Evolutionary conservation across 805 yeast genomes (phyloP).

Genomic region (Candida nitratophila): DNA sequence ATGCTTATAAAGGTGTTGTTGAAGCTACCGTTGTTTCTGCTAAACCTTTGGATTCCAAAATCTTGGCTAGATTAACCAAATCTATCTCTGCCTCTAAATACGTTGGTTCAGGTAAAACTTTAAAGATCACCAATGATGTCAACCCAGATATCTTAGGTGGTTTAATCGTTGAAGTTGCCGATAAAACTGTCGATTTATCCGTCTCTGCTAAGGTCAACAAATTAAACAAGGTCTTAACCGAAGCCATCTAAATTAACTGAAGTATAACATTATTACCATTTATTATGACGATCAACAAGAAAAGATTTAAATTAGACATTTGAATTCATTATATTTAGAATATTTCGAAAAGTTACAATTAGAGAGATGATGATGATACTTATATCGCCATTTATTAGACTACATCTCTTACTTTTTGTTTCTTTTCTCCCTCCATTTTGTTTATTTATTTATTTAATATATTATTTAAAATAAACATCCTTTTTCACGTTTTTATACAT

Average conservation of each 20-base stretch:
- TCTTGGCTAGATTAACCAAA: constrained; percentile 68
- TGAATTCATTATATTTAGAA: not conserved
- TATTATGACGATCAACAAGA: not conserved
- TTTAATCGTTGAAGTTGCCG: constrained; percentile 91
- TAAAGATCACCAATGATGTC: constrained; percentile 75
- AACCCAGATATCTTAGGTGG: constrained; percentile 95
- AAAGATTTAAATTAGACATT: not conserved
- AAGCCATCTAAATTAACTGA: constrained; percentile 55
- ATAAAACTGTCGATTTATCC: constrained; percentile 92
- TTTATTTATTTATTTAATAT: no score
- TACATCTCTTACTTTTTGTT: no score
- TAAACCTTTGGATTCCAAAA: constrained; percentile 73
- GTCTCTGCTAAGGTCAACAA: constrained; percentile 77
- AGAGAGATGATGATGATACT: no score
- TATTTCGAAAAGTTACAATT: no score
- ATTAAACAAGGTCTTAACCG: constrained; percentile 82
- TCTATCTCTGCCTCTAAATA: constrained; percentile 71
- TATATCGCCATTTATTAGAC: no score
- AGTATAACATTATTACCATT: not conserved
- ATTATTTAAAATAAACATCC: no score
- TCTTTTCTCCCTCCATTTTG: no score
- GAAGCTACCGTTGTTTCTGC: constrained; percentile 92
- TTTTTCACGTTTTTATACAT: no score
- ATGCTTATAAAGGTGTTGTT: constrained; percentile 86
- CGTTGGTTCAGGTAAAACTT: constrained; percentile 81